Evolutionary conservation across 495 filamentous ascomycete genomes (phyloP), one percentile per base, ranked within the genome.

Genomic region (Articulospora tetracladia): DNA sequence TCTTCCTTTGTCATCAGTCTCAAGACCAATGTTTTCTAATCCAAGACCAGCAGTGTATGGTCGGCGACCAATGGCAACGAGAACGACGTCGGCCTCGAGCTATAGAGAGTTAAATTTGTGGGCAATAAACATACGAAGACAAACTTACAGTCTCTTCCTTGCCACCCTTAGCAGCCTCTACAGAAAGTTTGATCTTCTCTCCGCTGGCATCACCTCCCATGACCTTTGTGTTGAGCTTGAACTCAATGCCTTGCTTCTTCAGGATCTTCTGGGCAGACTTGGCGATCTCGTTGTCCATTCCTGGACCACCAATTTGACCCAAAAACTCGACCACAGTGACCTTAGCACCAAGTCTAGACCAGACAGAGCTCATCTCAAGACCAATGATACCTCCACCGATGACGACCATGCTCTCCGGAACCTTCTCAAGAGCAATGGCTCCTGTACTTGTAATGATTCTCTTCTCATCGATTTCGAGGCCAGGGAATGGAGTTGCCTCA

Each of bases 321-420:
- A 98, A 79, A 78, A 93, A 98, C 75, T 98, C 94, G 41, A 98
- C 92, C 41, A 98, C 92, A 58, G 94, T 98, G 53, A 98, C 94
- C 73, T 98, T 87, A 64, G 93, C 74, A 62, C 94, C 94, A 59
- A 98, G 79, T 66, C 94, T 81, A 27, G 91, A 93, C 94, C 94
- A 98, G 25, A 98, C 94, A 41, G 95, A 98, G 46, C 88, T 93
- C 94, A 98, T 98, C 79, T 98, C 94, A 36, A 98, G 84, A 72
- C 94, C 94, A 70, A 98, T 98, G 73, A 98, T 98, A 73, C 94
- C 94, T 73, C 94, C 94, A 65, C 94, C 94, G 68, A 98, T 98
- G 63, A 98, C 94, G 62, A 93, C 78, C 91, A 98, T 89, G 82
- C 92, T 95, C 85, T 97, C 92, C 47, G 94, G 94, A 28, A 98